A percentile compares a stretch with the other conserved stretches of the same genome.
These are phyloP conservation scores for Scopulariopsis brevicaulis DNA, from an alignment of 2,329 filamentous ascomycete species.

Conservation along the genomic window DNA sequence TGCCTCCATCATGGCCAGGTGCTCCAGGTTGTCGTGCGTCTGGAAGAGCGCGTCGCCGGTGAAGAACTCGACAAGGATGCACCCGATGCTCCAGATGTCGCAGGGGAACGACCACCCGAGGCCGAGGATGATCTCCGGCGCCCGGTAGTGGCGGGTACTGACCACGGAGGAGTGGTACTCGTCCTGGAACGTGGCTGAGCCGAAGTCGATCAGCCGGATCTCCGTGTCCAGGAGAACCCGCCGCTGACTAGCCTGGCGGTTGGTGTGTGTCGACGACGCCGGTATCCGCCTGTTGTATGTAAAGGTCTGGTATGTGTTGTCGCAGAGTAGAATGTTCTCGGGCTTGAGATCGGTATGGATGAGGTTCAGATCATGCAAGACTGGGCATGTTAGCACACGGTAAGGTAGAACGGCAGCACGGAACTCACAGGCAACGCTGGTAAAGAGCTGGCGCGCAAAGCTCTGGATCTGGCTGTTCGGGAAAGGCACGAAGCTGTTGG, in stretches of 20 bases:
- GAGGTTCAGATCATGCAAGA: conserved; percentile 91
- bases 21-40: conserved; percentile 62
- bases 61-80: conserved; percentile 61
- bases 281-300: conserved; percentile 61
- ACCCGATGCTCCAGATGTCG: conserved; percentile 65
- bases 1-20: conserved; percentile 66
- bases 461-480: conserved; percentile 97
- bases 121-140: conserved; percentile 59
- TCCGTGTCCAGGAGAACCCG: conserved; percentile 57
- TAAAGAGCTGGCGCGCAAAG: conserved; percentile 90
- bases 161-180: conserved; percentile 65
- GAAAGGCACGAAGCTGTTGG: conserved; percentile 90
- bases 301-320: conserved; percentile 56
- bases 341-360: conserved; percentile 80
- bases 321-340: conserved; percentile 57
- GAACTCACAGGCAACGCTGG: conserved; percentile 89
- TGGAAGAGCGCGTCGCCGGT: conserved; percentile 62
- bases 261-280: conserved; percentile 49
- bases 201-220: conserved; percentile 61
- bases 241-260: conserved; percentile 50
- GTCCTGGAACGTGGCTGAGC: conserved; percentile 61
- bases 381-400: conserved; percentile 27
- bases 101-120: conserved; percentile 62
- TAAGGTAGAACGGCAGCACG: conserved; percentile 7
- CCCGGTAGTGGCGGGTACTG: conserved; percentile 58